Percentiles rank a stretch among this genome's conserved stretches.
These are phyloP conservation scores for Ambrosiella xylebori DNA, from an alignment of 2,329 filamentous ascomycete genomes.

Conservation along the genomic window DNA sequence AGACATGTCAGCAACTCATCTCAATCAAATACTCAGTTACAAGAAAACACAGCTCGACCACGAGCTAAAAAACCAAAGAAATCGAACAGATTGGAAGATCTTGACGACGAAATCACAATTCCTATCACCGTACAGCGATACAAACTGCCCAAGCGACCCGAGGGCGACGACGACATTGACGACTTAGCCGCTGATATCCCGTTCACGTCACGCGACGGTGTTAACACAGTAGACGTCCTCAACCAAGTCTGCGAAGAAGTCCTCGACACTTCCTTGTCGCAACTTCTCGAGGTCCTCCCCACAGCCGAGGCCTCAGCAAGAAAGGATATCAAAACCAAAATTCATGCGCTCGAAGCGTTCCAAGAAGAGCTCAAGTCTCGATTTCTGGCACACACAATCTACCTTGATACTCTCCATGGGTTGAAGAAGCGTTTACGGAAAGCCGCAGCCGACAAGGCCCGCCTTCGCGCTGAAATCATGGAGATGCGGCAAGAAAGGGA, in stretches of 20 bases:
- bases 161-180: constrained; percentile 23
- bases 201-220: constrained; percentile 34
- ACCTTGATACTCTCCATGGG: constrained; percentile 40
- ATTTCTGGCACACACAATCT: constrained; percentile 42
- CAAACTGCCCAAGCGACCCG: constrained; percentile 24
- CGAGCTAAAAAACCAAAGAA: neutral
- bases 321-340: constrained; percentile 38
- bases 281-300: constrained; percentile 26
- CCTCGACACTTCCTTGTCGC: constrained; percentile 31
- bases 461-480: constrained; percentile 42
- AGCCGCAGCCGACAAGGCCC: constrained; percentile 38
- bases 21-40: neutral
- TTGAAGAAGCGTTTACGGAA: constrained; percentile 40
- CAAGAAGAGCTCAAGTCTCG: constrained; percentile 37
- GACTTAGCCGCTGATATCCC: constrained; percentile 35
- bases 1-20: neutral
- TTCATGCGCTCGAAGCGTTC: constrained; percentile 40
- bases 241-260: constrained; percentile 44
- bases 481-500: constrained; percentile 41
- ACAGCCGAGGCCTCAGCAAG: constrained; percentile 25
- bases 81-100: neutral
- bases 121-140: constrained; percentile 46
- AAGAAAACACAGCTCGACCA: neutral
- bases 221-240: constrained; percentile 46
- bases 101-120: constrained; percentile 18